Conservation (phyloP, 2,329 filamentous ascomycete genomes). For the Fusarium phyllophilum region DNA sequence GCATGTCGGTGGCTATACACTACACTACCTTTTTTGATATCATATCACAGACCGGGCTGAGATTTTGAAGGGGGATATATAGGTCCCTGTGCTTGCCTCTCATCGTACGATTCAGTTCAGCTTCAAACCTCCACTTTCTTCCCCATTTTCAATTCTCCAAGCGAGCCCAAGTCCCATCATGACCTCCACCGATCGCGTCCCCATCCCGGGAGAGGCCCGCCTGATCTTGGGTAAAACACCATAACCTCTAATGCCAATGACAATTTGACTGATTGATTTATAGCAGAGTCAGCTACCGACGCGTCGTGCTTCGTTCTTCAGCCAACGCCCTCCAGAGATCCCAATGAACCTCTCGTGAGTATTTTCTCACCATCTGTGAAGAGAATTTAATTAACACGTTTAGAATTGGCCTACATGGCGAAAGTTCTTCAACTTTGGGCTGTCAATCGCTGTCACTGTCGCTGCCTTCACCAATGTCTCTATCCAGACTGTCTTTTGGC, state of each 20-base stretch:
- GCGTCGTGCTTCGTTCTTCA: constrained; percentile 28
- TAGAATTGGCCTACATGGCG: constrained; percentile 48
- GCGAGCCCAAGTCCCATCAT: constrained; percentile 12
- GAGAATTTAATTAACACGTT: not conserved
- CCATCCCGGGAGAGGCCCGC: constrained; percentile 30
- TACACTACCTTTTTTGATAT: not conserved
- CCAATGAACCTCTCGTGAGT: constrained; percentile 48
- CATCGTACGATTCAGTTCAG: not conserved
- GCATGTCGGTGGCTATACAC: not conserved
- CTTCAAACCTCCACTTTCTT: not conserved
- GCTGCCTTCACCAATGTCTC: constrained; percentile 45
- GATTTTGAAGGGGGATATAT: not conserved
- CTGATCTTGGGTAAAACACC: constrained; percentile 26
- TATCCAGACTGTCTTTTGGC: constrained; percentile 46
- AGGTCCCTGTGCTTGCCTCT: not conserved
- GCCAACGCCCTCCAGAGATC: constrained; percentile 41
- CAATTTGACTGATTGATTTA: not conserved
- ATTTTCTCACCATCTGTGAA: not conserved
- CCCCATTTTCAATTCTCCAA: not conserved
- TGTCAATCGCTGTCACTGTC: constrained; percentile 43
- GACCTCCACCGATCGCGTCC: constrained; percentile 4
- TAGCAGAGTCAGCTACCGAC: constrained; percentile 32
- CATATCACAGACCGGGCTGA: not conserved
- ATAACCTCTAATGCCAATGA: not conserved
- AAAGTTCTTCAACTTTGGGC: constrained; percentile 45